A percentile compares a stretch with the other conserved stretches of the same genome.
Conservation (phyloP, 2,329 filamentous ascomycete genomes). For the Xylogone sp. region DNA sequence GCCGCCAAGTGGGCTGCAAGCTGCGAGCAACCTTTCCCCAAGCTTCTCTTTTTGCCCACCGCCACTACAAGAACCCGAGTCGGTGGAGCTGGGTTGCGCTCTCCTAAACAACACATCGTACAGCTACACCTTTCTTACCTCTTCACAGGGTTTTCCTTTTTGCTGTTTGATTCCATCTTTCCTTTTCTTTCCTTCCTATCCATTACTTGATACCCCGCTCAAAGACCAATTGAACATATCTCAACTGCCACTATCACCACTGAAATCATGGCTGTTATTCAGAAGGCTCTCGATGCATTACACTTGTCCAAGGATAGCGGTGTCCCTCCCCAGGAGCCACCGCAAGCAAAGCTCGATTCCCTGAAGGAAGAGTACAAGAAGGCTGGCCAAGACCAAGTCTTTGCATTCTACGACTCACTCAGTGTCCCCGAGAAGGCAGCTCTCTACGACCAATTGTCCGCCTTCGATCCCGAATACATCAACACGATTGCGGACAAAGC, state of each 20-base stretch:
- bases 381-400: slow-evolving; percentile 77
- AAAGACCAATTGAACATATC: not conserved
- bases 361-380: slow-evolving; percentile 70
- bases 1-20: not conserved
- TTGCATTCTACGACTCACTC: slow-evolving; percentile 83
- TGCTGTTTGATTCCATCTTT: not conserved
- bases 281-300: slow-evolving; percentile 44
- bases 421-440: slow-evolving; percentile 66
- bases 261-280: slow-evolving; percentile 31
- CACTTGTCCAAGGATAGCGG: slow-evolving; percentile 17
- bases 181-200: not conserved
- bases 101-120: not conserved
- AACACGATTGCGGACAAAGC: slow-evolving; percentile 82
- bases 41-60: not conserved
- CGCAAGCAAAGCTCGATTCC: slow-evolving; percentile 36
- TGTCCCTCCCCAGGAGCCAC: slow-evolving; percentile 28
- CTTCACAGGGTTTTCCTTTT: too few relatives aligned
- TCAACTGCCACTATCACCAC: not conserved
- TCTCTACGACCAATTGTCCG: slow-evolving; percentile 77
- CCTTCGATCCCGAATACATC: slow-evolving; percentile 81
- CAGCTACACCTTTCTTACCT: not conserved
- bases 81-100: not conserved
- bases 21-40: not conserved
- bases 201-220: not conserved
- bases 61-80: not conserved